Evolutionary conservation across 345 rosid species (phyloP).

Genomic region (sweet orange (Citrus sinensis)): DNA sequence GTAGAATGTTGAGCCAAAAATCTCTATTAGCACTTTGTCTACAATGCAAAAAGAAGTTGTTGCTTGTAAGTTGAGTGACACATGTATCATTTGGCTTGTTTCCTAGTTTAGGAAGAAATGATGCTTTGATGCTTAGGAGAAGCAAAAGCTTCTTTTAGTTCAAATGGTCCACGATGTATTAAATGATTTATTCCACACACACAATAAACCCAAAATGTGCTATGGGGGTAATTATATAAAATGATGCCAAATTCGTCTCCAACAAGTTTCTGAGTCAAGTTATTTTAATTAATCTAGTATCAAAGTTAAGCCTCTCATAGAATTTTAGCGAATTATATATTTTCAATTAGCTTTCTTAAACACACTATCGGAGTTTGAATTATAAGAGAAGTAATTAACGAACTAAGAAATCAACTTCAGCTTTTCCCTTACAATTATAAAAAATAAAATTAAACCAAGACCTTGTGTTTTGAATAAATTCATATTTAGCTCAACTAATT

Average conservation of each 20-base stretch:
- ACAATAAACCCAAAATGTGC: not conserved
- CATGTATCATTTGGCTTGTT: not conserved
- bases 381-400: too few relatives aligned
- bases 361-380: too few relatives aligned
- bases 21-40: not conserved
- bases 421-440: too few relatives aligned
- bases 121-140: conserved; percentile 15
- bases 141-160: conserved; percentile 20
- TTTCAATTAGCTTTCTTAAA: too few relatives aligned
- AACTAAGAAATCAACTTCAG: too few relatives aligned
- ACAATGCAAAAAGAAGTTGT: not conserved
- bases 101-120: conserved; percentile 10
- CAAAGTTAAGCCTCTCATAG: too few relatives aligned
- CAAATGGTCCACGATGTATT: not conserved
- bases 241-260: too few relatives aligned
- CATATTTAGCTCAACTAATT: too few relatives aligned
- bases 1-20: not conserved
- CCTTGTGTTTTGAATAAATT: too few relatives aligned
- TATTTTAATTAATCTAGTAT: too few relatives aligned
- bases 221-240: not conserved
- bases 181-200: not conserved
- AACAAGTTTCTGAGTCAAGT: not conserved
- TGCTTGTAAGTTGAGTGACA: conserved; percentile 24
- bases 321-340: too few relatives aligned
- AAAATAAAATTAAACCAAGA: too few relatives aligned